Evolutionary conservation across 257 asterid genomes (phyloP).

Genomic region (Lavandula angustifolia): DNA sequence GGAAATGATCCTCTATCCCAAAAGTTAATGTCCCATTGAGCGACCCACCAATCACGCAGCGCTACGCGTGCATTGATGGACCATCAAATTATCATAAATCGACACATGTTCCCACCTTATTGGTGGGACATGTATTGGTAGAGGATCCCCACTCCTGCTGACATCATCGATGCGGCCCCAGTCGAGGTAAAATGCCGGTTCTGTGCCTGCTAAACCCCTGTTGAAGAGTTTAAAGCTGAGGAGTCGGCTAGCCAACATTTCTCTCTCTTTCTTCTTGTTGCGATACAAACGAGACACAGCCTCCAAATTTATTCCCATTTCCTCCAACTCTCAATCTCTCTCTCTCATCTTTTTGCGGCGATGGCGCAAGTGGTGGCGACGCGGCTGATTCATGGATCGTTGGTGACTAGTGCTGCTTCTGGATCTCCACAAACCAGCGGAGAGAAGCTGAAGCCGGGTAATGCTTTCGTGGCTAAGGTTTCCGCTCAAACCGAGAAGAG

Average conservation of each 20-base stretch:
- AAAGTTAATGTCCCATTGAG: too few species aligned
- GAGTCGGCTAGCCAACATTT: slow-evolving; percentile 20
- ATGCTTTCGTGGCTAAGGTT: slow-evolving; percentile 54
- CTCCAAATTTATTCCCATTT: slow-evolving; percentile 39
- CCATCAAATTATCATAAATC: too few species aligned
- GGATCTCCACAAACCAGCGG: slow-evolving; percentile 50
- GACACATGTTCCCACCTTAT: too few species aligned
- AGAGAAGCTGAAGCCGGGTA: slow-evolving; percentile 60
- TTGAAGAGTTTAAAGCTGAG: slow-evolving; percentile 6
- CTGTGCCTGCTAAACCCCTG: slow-evolving; percentile 19
- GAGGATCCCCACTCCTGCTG: too few species aligned
- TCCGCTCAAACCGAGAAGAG: slow-evolving; percentile 44
- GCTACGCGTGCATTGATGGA: too few species aligned
- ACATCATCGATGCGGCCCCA: background rate
- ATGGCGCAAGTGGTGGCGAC: slow-evolving; percentile 91
- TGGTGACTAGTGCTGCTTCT: slow-evolving; percentile 46
- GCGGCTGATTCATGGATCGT: slow-evolving; percentile 62
- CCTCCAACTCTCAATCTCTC: background rate
- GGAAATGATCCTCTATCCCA: too few species aligned
- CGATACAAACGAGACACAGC: slow-evolving; percentile 65
- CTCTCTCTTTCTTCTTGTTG: slow-evolving; percentile 20
- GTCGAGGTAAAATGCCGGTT: slow-evolving; percentile 14
- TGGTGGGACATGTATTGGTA: too few species aligned
- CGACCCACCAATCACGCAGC: too few species aligned
- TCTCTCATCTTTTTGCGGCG: slow-evolving; percentile 9